phyloP scores from a whole-genome alignment of 108 stramenopile species.

The Pseudonitzschia multistriata region DNA sequence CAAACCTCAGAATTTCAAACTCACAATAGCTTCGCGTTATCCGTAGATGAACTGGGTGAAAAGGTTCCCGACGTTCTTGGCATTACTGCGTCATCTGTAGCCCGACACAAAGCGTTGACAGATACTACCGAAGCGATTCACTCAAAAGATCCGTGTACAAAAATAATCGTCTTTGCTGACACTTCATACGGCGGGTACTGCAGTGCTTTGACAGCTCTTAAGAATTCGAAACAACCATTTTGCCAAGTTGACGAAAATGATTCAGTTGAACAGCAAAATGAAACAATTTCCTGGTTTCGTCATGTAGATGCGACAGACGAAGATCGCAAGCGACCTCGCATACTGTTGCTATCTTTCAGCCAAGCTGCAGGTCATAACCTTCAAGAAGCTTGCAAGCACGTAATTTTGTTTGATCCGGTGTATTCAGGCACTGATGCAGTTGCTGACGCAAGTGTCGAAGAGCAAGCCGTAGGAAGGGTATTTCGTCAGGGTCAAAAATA shows the following conservation, averaged over 20 bases:
- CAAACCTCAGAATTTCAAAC: conserved; percentile 25
- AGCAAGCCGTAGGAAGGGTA: conserved; percentile 77
- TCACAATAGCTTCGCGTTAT: conserved; percentile 42
- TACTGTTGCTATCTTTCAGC: conserved; percentile 61
- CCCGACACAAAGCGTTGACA: conserved; percentile 41
- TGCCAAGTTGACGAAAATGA: conserved; percentile 3
- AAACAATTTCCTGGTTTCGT: conserved; percentile 69
- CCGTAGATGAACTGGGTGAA: conserved; percentile 38
- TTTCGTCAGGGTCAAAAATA: conserved; percentile 62
- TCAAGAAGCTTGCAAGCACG: conserved; percentile 67
- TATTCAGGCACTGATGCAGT: conserved; percentile 63
- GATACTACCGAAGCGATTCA: conserved; percentile 51
- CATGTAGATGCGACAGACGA: conserved; percentile 63
- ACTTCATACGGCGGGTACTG: conserved; percentile 17
- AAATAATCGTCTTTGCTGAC: conserved; percentile 76
- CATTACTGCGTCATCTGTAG: conserved; percentile 47
- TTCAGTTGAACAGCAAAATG: conserved; percentile 52
- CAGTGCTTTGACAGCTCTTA: conserved; percentile 1
- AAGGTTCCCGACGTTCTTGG: conserved; percentile 52
- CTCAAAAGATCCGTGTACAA: conserved; percentile 48
- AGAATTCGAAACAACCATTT: conserved; percentile 6
- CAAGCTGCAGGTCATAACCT: conserved; percentile 76
- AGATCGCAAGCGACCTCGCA: conserved; percentile 61
- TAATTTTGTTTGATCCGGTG: conserved; percentile 66
- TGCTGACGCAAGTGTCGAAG: conserved; percentile 65